Conservation (phyloP, 176 grass and related monocot genomes). For the Triticum aestivum region DNA sequence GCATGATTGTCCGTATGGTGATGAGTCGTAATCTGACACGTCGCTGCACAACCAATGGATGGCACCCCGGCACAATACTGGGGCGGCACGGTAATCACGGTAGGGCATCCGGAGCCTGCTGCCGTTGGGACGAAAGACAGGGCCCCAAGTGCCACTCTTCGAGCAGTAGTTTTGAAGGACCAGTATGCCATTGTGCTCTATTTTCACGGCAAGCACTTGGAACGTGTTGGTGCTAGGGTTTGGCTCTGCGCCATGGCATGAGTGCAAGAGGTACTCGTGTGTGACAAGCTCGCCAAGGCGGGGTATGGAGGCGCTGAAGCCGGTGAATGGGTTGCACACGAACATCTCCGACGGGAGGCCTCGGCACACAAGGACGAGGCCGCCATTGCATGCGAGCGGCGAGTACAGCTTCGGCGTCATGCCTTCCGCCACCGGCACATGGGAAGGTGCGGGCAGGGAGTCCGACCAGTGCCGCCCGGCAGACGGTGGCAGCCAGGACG, state of each 20-base stretch:
- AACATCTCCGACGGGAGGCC: background rate
- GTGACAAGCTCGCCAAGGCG: background rate
- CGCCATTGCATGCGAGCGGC: constrained; percentile 1
- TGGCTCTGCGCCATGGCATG: background rate
- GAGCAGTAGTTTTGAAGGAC: constrained; percentile 20
- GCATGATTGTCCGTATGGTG: too few species aligned
- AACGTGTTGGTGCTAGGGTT: background rate
- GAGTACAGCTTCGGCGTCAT: background rate
- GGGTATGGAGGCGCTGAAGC: background rate
- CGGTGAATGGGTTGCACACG: constrained; percentile 1
- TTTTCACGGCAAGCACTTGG: background rate
- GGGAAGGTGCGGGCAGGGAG: background rate
- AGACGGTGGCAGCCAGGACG: background rate
- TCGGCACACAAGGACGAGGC: constrained; percentile 2
- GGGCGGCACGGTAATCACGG: too few species aligned
- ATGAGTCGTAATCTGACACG: too few species aligned
- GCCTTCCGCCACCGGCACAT: background rate
- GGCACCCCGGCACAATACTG: too few species aligned
- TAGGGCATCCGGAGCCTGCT: too few species aligned
- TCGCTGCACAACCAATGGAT: too few species aligned
- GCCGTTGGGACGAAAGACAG: background rate
- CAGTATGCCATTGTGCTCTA: background rate
- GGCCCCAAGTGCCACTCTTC: background rate
- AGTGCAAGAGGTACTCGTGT: background rate
- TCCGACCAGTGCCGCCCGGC: constrained; percentile 5